A percentile compares a stretch with the other conserved stretches of the same genome.
phyloP scores from a whole-genome alignment of 2,329 filamentous ascomycete genomes.

The Sporothrix globosa region DNA sequence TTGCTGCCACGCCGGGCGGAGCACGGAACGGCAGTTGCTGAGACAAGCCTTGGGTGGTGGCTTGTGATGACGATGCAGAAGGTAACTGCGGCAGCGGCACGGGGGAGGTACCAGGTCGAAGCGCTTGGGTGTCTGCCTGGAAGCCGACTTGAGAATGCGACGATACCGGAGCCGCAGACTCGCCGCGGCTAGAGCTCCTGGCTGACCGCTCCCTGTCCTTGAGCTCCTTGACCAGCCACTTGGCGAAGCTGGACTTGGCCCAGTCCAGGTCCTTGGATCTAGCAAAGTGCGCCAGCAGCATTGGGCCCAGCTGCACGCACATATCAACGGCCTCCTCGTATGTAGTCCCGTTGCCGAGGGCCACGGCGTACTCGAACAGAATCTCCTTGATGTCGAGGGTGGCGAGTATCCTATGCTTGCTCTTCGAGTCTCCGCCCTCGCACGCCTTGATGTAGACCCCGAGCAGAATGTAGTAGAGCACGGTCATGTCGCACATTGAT shows the following conservation, averaged over 20 bases:
- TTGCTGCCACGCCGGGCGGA: background rate
- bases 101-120: background rate
- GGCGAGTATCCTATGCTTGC: slow-evolving; percentile 43
- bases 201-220: slow-evolving; percentile 39
- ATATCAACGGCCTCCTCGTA: slow-evolving; percentile 53
- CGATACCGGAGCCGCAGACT: background rate
- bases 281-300: slow-evolving; percentile 57
- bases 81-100: background rate
- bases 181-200: slow-evolving; percentile 29
- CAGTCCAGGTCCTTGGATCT: slow-evolving; percentile 50
- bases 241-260: slow-evolving; percentile 52
- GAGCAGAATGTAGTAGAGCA: slow-evolving; percentile 65
- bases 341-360: slow-evolving; percentile 56
- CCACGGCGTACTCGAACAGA: slow-evolving; percentile 54
- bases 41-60: background rate
- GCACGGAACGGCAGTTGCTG: slow-evolving; percentile 24
- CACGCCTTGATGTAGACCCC: slow-evolving; percentile 54
- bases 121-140: background rate
- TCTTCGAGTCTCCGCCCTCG: slow-evolving; percentile 38
- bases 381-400: slow-evolving; percentile 42
- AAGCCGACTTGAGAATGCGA: background rate
- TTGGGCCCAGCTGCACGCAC: slow-evolving; percentile 54
- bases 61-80: background rate
- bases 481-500: slow-evolving; percentile 65
- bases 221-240: slow-evolving; percentile 51